Evolutionary conservation across 306 rosid genomes (phyloP).

Genomic region (Begonia peltatifolia): DNA sequence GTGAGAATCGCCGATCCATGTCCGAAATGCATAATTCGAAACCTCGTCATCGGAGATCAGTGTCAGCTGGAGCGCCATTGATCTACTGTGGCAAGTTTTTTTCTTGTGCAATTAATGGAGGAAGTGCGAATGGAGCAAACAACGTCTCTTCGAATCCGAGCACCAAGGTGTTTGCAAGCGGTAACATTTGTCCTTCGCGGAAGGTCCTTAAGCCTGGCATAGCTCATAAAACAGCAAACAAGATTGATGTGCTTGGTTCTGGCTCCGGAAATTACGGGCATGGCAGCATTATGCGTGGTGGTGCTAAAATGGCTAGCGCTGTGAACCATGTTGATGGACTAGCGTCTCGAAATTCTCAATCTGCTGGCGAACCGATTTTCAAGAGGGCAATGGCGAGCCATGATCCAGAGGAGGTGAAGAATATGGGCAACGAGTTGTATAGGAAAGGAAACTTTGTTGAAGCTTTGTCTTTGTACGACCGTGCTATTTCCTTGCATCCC

Average conservation of each 20-base stretch:
- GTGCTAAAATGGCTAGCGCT: conserved; percentile 16
- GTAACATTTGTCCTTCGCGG: conserved; percentile 66
- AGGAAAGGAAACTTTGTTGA: conserved; percentile 42
- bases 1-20: conserved; percentile 32
- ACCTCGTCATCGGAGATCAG: conserved; percentile 74
- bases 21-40: conserved; percentile 14
- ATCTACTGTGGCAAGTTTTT: conserved; percentile 50
- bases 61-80: conserved; percentile 66
- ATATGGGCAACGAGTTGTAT: conserved; percentile 53
- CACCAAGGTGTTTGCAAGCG: conserved; percentile 33
- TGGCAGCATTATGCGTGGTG: conserved; percentile 69
- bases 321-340: conserved; percentile 12
- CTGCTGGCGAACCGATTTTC: conserved; percentile 15
- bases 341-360: conserved; percentile 11
- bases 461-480: conserved; percentile 73
- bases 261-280: conserved; percentile 80
- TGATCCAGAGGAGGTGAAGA: conserved; percentile 78
- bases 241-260: conserved; percentile 53
- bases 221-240: conserved; percentile 25
- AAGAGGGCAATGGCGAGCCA: conserved; percentile 24
- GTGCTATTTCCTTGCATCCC: conserved; percentile 54
- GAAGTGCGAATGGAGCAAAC: conserved; percentile 10
- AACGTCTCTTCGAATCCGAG: conserved; percentile 19
- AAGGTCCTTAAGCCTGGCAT: conserved; percentile 38
- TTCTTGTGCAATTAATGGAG: conserved; percentile 10